phyloP scores from a whole-genome alignment of 306 rosid genomes.

The Comarum palustre region DNA sequence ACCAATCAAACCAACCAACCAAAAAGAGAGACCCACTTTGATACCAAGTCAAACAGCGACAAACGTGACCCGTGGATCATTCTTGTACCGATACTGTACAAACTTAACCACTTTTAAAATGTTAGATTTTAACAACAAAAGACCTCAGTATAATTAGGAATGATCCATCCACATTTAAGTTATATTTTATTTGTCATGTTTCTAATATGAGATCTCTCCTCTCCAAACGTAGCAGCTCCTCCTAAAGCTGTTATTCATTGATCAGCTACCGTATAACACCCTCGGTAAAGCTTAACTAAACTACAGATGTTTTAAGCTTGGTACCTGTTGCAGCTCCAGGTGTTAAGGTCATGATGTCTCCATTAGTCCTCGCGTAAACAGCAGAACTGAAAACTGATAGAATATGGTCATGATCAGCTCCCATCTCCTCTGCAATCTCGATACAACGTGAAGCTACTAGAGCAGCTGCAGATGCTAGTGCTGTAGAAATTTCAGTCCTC shows the following conservation, averaged over 20 bases:
- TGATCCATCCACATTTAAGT: too few species aligned
- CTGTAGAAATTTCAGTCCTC: constrained; percentile 45
- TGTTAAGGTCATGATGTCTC: constrained; percentile 88
- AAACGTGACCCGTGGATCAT: too few species aligned
- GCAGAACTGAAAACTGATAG: constrained; percentile 72
- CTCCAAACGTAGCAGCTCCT: constrained; percentile 87
- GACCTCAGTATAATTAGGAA: too few species aligned
- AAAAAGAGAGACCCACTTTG: too few species aligned
- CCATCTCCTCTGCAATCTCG: constrained; percentile 95
- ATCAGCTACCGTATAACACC: background rate
- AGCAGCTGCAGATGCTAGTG: constrained; percentile 87
- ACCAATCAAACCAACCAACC: too few species aligned
- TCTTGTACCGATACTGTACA: too few species aligned
- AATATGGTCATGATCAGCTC: constrained; percentile 77
- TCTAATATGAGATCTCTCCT: too few species aligned
- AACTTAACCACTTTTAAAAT: too few species aligned
- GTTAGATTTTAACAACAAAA: too few species aligned
- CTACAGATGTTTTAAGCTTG: background rate
- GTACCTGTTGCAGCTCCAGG: constrained; percentile 96
- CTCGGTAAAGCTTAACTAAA: background rate
- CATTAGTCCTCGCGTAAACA: constrained; percentile 75
- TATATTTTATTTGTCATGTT: too few species aligned
- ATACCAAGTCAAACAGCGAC: too few species aligned
- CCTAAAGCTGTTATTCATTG: constrained; percentile 53
- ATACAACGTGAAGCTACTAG: constrained; percentile 96